These are phyloP conservation scores for Venustampulla echinocandica DNA, from an alignment of 495 filamentous ascomycete species.

Conservation along the genomic window DNA sequence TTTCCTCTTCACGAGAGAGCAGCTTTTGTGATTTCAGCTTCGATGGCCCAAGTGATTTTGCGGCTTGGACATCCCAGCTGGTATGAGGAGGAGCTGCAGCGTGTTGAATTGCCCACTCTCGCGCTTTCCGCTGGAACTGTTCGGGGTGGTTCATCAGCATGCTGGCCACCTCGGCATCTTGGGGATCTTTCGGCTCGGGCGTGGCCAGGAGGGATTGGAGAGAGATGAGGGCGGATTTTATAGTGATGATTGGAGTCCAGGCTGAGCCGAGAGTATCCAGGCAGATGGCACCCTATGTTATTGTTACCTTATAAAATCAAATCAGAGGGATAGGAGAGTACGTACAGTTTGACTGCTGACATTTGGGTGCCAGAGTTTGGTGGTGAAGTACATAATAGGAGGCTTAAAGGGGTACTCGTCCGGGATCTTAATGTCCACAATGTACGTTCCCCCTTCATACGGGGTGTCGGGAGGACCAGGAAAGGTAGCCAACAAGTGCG, in stretches of 20 bases:
- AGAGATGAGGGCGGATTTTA: slow-evolving; percentile 90
- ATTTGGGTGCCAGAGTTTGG: slow-evolving; percentile 97
- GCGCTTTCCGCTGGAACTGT: slow-evolving; percentile 72
- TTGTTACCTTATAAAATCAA: slow-evolving; percentile 6
- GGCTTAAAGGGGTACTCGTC: slow-evolving; percentile 89
- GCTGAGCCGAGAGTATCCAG: slow-evolving; percentile 83
- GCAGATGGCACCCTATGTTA: slow-evolving; percentile 81
- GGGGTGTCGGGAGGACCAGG: slow-evolving; percentile 85
- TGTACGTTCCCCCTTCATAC: slow-evolving; percentile 81
- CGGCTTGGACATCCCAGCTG: slow-evolving; percentile 8
- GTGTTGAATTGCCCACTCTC: slow-evolving; percentile 82
- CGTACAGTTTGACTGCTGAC: slow-evolving; percentile 88
- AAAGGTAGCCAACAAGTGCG: slow-evolving; percentile 77
- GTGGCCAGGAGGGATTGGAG: slow-evolving; percentile 87
- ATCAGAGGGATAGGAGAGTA: slow-evolving; percentile 10
- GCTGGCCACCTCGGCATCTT: slow-evolving; percentile 89
- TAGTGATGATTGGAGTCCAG: slow-evolving; percentile 93
- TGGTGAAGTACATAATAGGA: slow-evolving; percentile 86
- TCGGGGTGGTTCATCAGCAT: slow-evolving; percentile 77
- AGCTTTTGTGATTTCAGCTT: slow-evolving; percentile 13
- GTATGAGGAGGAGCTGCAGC: slow-evolving; percentile 64
- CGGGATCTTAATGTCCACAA: slow-evolving; percentile 80
- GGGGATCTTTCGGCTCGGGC: slow-evolving; percentile 92
- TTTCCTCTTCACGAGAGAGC: slow-evolving; percentile 28
- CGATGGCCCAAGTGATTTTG: slow-evolving; percentile 1